phyloP scores from a whole-genome alignment of 257 asterid genomes.

The Solanum piurae region DNA sequence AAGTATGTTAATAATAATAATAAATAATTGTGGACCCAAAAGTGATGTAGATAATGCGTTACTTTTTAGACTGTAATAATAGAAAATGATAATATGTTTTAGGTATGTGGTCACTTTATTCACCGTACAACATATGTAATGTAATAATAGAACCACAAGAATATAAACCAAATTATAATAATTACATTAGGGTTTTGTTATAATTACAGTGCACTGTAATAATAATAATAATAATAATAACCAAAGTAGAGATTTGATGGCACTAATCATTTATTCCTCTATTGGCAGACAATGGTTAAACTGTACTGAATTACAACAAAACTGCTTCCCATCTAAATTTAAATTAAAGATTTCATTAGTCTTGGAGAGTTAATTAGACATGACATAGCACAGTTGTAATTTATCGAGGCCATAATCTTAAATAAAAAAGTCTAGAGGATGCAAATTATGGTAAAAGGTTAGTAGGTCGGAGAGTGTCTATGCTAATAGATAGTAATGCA shows the following conservation, averaged over 20 bases:
- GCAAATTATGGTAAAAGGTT: not conserved
- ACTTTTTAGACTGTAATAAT: slow-evolving; percentile 1
- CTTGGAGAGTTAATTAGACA: not conserved
- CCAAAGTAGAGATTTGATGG: slow-evolving; percentile 5
- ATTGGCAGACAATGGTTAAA: not conserved
- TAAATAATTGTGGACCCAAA: not conserved
- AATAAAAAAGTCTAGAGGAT: rapidly evolving
- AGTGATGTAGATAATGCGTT: slow-evolving; percentile 3
- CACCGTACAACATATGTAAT: not conserved
- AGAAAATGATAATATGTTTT: slow-evolving; percentile 6
- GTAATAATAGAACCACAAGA: slow-evolving; percentile 5
- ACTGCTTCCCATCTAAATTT: not conserved
- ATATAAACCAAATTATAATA: slow-evolving; percentile 7
- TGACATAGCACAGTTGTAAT: rapidly evolving
- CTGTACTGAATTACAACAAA: not conserved
- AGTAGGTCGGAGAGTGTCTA: not conserved
- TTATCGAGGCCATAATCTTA: not conserved
- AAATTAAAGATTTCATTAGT: not conserved
- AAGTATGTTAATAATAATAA: not conserved
- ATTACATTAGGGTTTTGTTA: slow-evolving; percentile 1
- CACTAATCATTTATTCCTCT: slow-evolving; percentile 8
- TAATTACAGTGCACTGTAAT: slow-evolving; percentile 11
- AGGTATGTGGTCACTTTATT: slow-evolving; percentile 4
- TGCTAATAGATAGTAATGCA: not conserved
- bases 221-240: not conserved